A percentile compares a stretch with the other conserved stretches of the same genome.
phyloP scores from a whole-genome alignment of 2,329 filamentous ascomycete genomes.

The Claviceps monticola region DNA sequence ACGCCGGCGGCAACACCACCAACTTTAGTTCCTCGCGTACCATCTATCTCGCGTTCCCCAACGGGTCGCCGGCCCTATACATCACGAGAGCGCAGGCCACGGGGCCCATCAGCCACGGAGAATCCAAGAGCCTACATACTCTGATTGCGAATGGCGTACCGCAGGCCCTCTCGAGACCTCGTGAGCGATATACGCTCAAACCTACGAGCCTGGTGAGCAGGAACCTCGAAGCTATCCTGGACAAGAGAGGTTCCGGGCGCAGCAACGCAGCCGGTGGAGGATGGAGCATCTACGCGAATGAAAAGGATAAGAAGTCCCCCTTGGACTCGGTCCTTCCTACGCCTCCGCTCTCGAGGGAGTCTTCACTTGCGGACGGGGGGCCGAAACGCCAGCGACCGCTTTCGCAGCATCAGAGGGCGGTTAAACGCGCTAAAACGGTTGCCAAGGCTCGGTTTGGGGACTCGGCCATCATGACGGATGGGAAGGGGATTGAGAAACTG shows the following conservation, averaged over 20 bases:
- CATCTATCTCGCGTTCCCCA: conserved; percentile 71
- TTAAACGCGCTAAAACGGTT: conserved; percentile 46
- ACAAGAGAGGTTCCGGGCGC: conserved; percentile 54
- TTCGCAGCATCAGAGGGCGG: conserved; percentile 18
- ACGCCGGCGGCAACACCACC: conserved; percentile 20
- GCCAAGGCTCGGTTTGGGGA: conserved; percentile 60
- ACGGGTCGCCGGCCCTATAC: conserved; percentile 65
- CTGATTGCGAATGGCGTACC: conserved; percentile 68
- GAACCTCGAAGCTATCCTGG: conserved; percentile 56
- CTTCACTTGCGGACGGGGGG: conserved; percentile 14
- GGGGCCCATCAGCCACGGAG: conserved; percentile 28
- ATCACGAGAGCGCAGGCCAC: conserved; percentile 37
- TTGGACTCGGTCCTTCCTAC: conserved; percentile 37
- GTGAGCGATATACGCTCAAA: conserved; percentile 56
- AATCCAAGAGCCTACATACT: conserved; percentile 50
- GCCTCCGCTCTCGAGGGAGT: conserved; percentile 27
- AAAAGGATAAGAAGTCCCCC: conserved; percentile 38
- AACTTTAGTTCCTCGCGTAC: conserved; percentile 53
- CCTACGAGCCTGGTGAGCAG: conserved; percentile 55
- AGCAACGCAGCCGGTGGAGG: conserved; percentile 61
- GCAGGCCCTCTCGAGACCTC: conserved; percentile 64
- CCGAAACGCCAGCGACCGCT: conserved; percentile 16
- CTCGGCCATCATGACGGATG: conserved; percentile 39
- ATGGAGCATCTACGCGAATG: conserved; percentile 66
- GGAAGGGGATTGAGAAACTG: conserved; percentile 46